Conservation (phyloP, 371 early-diverging fungal genomes). For the Saksenaea vasiformis region DNA sequence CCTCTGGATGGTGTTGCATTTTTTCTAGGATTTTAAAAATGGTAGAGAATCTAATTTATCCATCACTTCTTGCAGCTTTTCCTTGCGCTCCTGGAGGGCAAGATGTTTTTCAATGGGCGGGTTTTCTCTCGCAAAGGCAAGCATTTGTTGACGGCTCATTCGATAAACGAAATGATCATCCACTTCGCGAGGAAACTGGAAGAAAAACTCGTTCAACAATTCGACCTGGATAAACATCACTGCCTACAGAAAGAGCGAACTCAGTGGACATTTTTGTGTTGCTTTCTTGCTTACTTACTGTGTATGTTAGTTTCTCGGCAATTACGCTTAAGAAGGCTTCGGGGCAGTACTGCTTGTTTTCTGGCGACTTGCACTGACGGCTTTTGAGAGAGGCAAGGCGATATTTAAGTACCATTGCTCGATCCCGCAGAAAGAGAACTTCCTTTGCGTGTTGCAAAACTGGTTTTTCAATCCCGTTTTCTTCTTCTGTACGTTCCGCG, state of each 20-base stretch:
- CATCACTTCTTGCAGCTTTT: conserved; percentile 86
- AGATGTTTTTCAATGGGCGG: conserved; percentile 82
- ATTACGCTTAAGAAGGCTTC: conserved; percentile 91
- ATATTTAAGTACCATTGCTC: conserved; percentile 74
- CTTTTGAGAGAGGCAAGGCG: conserved; percentile 79
- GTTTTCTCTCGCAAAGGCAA: conserved; percentile 90
- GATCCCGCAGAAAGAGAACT: conserved; percentile 75
- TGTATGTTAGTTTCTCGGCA: conserved; percentile 90
- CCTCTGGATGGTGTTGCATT: too few species aligned
- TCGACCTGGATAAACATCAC: conserved; percentile 97
- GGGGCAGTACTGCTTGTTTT: conserved; percentile 89
- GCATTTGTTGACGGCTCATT: conserved; percentile 71
- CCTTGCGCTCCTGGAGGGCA: conserved; percentile 80
- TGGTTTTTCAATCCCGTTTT: conserved; percentile 39
- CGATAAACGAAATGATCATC: conserved; percentile 86
- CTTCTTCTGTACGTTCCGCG: conserved; percentile 38
- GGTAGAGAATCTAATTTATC: conserved; percentile 65
- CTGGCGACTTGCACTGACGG: conserved; percentile 74
- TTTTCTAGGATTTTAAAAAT: too few species aligned
- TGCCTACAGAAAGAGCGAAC: conserved; percentile 53
- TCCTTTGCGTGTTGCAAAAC: conserved; percentile 79
- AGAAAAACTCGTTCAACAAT: conserved; percentile 95
- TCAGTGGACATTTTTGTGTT: too few species aligned
- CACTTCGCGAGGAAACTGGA: conserved; percentile 94
- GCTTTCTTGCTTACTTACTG: conserved; percentile 34